Conservation (phyloP, 441 rosid species). For the Gossypium trilobum region DNA sequence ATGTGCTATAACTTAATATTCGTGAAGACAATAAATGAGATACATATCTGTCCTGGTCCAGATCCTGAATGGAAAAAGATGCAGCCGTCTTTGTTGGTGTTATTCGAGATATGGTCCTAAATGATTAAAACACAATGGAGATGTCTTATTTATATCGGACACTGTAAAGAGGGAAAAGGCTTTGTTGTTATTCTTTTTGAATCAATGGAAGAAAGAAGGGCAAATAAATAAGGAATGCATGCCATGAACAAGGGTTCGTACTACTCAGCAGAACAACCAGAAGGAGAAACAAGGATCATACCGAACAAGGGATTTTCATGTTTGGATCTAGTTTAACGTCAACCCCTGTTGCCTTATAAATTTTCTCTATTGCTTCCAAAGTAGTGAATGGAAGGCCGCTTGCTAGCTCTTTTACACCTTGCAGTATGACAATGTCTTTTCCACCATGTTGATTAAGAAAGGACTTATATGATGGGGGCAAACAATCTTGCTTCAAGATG, state of each 20-base stretch:
- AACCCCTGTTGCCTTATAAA: constrained; percentile 60
- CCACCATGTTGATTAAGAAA: constrained; percentile 84
- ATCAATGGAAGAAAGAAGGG: background rate
- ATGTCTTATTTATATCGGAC: background rate
- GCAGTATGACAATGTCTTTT: constrained; percentile 53
- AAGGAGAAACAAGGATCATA: constrained; percentile 24
- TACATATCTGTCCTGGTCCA: too few species aligned
- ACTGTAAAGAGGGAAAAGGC: background rate
- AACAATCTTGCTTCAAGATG: constrained; percentile 74
- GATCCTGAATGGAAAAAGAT: too few species aligned
- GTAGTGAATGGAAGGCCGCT: constrained; percentile 53
- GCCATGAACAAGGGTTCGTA: background rate
- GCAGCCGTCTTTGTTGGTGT: too few species aligned
- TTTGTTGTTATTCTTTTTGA: background rate
- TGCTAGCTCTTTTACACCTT: constrained; percentile 70
- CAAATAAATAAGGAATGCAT: background rate
- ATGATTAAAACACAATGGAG: too few species aligned
- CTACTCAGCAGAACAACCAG: constrained; percentile 13
- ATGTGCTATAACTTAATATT: too few species aligned
- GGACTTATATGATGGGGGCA: constrained; percentile 82
- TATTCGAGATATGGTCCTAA: too few species aligned
- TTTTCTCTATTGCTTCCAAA: constrained; percentile 53
- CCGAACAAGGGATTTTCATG: constrained; percentile 79
- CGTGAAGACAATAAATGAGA: too few species aligned
- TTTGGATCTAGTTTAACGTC: constrained; percentile 65